Evolutionary conservation across 225 moss, liverwort and hornwort genomes (phyloP), one percentile per base, ranked within the genome.

Genomic region (Asterella californica): DNA sequence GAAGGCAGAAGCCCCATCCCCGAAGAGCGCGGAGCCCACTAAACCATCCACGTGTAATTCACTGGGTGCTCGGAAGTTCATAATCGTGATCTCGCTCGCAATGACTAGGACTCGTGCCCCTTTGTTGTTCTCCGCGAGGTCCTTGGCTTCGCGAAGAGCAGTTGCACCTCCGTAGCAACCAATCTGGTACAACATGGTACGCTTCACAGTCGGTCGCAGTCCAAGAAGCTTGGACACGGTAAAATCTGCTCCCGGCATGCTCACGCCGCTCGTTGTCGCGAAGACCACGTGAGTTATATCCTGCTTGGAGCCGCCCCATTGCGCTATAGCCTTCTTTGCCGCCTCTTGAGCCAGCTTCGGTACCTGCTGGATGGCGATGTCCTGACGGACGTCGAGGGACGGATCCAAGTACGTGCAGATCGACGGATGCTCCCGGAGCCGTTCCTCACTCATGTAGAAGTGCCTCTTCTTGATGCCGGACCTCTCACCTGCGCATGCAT

Each of bases 1-100:
- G 37, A 80, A 9, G 22, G 79, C 79, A 38, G 71, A 54, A 15
- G 79, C 79, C 1, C 79, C 79, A 45, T 80, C 79, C 42, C 78
- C 78, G 29, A 79, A 76, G 29, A 76, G 57, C 2, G 76, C 76
- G 8, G 76, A 76, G 57, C 76, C 76, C 0, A 76, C 76, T 6
- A 76, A 55, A 5, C 76, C 76, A 25, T 76, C 76, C 30, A 76
- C 37, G 37, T 76, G 76, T 17, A 22, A 59, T 17, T 76, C 78
- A 27, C 78, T 27, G 45, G 78, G 78, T 8, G 78, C 78, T 64
- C 78, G 24, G 66, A 78, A 78, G n/a, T 63, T 78, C 6, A 78
- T 62, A 10, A 30, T 29, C 15, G 76, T 76, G 2, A 76, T 55
- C 57, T 76, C 76, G 25, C 55, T 57, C 55, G 27, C 29, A 32